Evolutionary conservation across 2,329 filamentous ascomycete species (phyloP).

Genomic region (Pseudogymnoascus sp.): DNA sequence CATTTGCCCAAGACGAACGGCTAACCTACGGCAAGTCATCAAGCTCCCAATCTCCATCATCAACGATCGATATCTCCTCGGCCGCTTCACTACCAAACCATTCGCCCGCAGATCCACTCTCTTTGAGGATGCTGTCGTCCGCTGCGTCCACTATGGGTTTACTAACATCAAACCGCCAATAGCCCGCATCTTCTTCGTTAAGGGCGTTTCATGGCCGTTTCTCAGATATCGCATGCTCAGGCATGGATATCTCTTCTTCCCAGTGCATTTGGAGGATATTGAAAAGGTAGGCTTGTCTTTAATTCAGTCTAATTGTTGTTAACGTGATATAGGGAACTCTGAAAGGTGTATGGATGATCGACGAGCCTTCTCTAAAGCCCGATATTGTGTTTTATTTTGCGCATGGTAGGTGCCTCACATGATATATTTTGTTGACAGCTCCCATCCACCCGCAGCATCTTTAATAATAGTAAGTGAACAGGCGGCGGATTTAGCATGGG

Average conservation of each 20-base stretch:
- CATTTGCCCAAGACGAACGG: neutral
- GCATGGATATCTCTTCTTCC: conserved; percentile 57
- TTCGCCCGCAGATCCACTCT: conserved; percentile 64
- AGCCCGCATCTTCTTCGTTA: conserved; percentile 71
- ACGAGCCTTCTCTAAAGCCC: conserved; percentile 52
- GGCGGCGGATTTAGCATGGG: conserved; percentile 81
- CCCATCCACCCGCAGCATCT: neutral
- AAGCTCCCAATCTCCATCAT: conserved; percentile 53
- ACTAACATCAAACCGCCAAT: conserved; percentile 61
- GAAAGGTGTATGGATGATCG: conserved; percentile 63
- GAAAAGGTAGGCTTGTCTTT: conserved; percentile 37
- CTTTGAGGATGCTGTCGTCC: conserved; percentile 71
- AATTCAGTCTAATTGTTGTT: conserved; percentile 9
- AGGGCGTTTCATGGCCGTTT: conserved; percentile 65
- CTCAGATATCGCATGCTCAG: conserved; percentile 67
- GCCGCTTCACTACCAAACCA: conserved; percentile 40
- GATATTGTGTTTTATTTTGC: conserved; percentile 78
- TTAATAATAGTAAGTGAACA: conserved; percentile 25
- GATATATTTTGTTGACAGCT: neutral
- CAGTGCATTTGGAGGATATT: conserved; percentile 58
- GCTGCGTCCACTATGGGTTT: conserved; percentile 73
- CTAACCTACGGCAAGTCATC: conserved; percentile 37
- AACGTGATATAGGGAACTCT: conserved; percentile 37
- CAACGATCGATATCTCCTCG: conserved; percentile 47
- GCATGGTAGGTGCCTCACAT: conserved; percentile 51